phyloP scores from a whole-genome alignment of 805 yeast species.

The Kodamaea kakaduensis region DNA sequence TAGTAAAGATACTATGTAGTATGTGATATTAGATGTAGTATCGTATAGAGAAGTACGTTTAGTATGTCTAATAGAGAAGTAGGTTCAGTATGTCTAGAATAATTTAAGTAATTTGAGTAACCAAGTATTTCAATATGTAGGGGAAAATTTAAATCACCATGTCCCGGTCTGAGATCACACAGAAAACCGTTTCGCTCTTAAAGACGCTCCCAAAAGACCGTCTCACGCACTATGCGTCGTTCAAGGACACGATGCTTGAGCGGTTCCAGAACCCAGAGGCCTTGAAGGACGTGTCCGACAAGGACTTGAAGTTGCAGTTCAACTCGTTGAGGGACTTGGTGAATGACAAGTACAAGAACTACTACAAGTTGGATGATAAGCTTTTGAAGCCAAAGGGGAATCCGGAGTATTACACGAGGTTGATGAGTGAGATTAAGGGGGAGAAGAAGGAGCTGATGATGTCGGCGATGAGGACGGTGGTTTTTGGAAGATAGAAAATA shows the following conservation, averaged over 20 bases:
- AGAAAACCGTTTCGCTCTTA: conserved; percentile 52
- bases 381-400: conserved; percentile 79
- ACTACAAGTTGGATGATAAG: conserved; percentile 63
- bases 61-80: background rate
- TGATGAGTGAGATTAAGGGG: conserved; percentile 67
- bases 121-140: background rate
- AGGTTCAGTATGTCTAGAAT: no score
- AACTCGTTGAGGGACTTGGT: conserved; percentile 53
- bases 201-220: conserved; percentile 67
- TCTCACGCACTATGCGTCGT: conserved; percentile 63
- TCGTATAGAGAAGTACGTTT: no score
- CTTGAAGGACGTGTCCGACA: conserved; percentile 40
- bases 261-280: conserved; percentile 34
- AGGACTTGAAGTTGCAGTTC: conserved; percentile 55
- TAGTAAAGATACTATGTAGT: no score
- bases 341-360: conserved; percentile 58
- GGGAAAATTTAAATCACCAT: conserved; percentile 15
- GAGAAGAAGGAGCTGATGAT: conserved; percentile 62
- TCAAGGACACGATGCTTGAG: conserved; percentile 59
- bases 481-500: conserved; percentile 66
- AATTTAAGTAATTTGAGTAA: no score
- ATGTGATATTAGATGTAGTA: no score
- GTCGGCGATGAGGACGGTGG: conserved; percentile 67
- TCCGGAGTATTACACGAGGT: conserved; percentile 69
- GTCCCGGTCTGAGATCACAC: conserved; percentile 45